phyloP scores from a whole-genome alignment of 208 protist species.

The Herpetomonas tarakana region DNA sequence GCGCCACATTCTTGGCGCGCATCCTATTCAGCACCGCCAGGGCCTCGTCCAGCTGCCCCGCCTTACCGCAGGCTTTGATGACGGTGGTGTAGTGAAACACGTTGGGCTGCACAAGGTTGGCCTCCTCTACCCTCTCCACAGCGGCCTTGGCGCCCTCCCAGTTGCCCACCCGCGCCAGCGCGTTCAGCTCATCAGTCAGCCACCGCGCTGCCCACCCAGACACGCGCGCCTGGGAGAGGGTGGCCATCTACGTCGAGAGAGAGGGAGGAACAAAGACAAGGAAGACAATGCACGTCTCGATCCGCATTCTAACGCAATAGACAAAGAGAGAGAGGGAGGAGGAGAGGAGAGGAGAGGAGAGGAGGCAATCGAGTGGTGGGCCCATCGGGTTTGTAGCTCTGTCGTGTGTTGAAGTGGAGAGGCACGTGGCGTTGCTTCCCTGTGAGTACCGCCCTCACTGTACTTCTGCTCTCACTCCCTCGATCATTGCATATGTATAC shows the following conservation, averaged over 20 bases:
- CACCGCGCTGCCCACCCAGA: slow-evolving; percentile 72
- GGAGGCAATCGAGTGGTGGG: too few species aligned
- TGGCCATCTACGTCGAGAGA: slow-evolving; percentile 40
- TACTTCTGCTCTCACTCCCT: too few species aligned
- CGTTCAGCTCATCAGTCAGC: slow-evolving; percentile 86
- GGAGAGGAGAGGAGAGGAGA: too few species aligned
- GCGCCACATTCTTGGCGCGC: slow-evolving; percentile 59
- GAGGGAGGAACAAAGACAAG: slow-evolving; percentile 1
- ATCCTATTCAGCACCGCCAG: slow-evolving; percentile 69
- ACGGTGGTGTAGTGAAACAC: slow-evolving; percentile 90
- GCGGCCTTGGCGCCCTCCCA: slow-evolving; percentile 77
- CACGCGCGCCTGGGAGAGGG: slow-evolving; percentile 54
- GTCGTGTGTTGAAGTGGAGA: too few species aligned
- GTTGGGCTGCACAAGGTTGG: slow-evolving; percentile 75
- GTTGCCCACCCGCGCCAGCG: slow-evolving; percentile 59
- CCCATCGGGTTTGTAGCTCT: too few species aligned
- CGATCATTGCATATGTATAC: too few species aligned
- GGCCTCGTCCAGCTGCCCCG: slow-evolving; percentile 60
- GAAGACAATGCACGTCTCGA: neutral
- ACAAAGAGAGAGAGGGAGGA: neutral
- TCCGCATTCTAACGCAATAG: slow-evolving; percentile 1
- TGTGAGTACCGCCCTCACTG: too few species aligned
- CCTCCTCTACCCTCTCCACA: slow-evolving; percentile 58
- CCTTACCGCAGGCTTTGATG: slow-evolving; percentile 76
- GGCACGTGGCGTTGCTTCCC: too few species aligned